phyloP scores from a whole-genome alignment of 2,329 filamentous ascomycete species.

The Pyrenophora seminiperda region DNA sequence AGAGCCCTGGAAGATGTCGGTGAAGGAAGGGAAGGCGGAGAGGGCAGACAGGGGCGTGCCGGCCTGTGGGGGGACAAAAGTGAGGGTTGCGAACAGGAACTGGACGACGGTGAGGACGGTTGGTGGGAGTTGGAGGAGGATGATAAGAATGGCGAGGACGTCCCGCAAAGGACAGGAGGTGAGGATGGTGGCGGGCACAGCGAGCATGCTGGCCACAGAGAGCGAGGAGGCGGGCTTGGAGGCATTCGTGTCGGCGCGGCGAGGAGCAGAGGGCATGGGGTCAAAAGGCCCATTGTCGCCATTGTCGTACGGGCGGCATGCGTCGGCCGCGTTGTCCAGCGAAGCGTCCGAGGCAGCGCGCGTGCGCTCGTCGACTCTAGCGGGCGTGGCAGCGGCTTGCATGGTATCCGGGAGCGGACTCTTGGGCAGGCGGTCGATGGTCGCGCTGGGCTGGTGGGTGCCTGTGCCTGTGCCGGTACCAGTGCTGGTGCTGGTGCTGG shows the following conservation, averaged over 20 bases:
- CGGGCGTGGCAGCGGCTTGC: slow-evolving; percentile 15
- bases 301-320: slow-evolving; percentile 39
- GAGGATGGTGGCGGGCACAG: slow-evolving; percentile 83
- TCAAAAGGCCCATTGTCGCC: slow-evolving; percentile 41
- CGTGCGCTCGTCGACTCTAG: slow-evolving; percentile 38
- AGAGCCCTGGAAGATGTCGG: slow-evolving; percentile 88
- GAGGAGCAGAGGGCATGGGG: slow-evolving; percentile 55
- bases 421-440: neutral
- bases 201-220: slow-evolving; percentile 69
- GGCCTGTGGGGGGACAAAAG: slow-evolving; percentile 80
- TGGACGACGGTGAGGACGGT: slow-evolving; percentile 88
- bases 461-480: no score
- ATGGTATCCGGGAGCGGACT: slow-evolving; percentile 13
- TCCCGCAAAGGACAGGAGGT: slow-evolving; percentile 89
- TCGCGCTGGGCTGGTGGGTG: slow-evolving; percentile 39
- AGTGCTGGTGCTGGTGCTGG: no score
- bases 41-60: slow-evolving; percentile 77
- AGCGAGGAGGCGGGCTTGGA: slow-evolving; percentile 67
- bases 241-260: slow-evolving; percentile 67
- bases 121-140: slow-evolving; percentile 89
- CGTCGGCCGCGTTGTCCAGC: slow-evolving; percentile 47
- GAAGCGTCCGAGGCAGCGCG: slow-evolving; percentile 53
- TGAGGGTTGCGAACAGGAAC: slow-evolving; percentile 88
- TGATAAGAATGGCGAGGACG: slow-evolving; percentile 94
- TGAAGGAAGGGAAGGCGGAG: slow-evolving; percentile 75